Evolutionary conservation across 192 early-diverging fungal genomes (phyloP).

Genomic region (Coemansia guatemalensis): DNA sequence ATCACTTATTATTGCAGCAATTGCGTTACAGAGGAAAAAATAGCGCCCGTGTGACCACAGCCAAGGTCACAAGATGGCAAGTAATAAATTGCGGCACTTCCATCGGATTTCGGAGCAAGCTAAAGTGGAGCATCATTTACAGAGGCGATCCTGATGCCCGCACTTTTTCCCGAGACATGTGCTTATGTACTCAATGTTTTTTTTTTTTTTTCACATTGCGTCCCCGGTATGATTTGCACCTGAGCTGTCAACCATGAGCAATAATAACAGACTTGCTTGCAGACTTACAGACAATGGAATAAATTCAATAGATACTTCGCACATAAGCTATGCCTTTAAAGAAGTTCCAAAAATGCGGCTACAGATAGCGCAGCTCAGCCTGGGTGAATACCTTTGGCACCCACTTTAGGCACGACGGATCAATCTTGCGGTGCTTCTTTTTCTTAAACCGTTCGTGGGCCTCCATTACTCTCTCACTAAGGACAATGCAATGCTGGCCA

Average conservation of each 20-base stretch:
- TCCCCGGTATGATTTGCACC: too few species aligned
- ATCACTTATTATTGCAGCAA: neutral
- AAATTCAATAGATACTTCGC: neutral
- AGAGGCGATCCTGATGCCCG: too few species aligned
- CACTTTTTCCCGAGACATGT: too few species aligned
- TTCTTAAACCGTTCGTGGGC: conserved; percentile 72
- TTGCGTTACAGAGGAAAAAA: neutral
- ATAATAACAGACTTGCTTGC: too few species aligned
- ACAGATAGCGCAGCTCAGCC: conserved; percentile 72
- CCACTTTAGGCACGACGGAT: conserved; percentile 76
- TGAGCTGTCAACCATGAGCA: too few species aligned
- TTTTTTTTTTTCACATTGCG: neutral
- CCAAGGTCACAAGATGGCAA: neutral
- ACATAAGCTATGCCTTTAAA: neutral
- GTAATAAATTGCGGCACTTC: neutral
- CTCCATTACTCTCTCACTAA: conserved; percentile 84
- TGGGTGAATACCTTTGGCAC: conserved; percentile 77
- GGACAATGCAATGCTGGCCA: conserved; percentile 83
- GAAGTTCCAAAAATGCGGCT: conserved; percentile 13
- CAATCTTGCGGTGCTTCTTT: conserved; percentile 80
- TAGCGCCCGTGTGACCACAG: neutral
- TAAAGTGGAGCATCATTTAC: too few species aligned
- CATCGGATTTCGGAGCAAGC: too few species aligned
- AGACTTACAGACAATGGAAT: neutral
- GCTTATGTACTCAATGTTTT: neutral